Evolutionary conservation across 345 rosid species (phyloP).

Genomic region (Toxicodendron radicans): DNA sequence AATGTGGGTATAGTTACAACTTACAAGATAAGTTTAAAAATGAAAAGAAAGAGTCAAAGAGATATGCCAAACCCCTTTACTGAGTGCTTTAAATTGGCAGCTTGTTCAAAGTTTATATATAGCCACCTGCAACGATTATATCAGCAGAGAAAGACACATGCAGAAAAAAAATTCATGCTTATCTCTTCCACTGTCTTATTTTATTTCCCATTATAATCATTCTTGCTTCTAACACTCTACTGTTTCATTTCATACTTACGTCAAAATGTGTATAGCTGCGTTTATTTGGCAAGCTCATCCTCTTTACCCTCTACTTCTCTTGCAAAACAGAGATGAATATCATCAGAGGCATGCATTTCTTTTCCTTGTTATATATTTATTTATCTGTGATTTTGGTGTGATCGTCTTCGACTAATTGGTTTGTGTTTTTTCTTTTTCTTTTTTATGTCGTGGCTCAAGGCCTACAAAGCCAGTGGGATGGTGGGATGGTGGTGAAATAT

Average conservation of each 20-base stretch:
- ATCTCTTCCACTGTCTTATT: neutral
- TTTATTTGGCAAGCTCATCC: constrained; percentile 67
- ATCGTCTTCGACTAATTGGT: neutral
- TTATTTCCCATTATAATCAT: neutral
- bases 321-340: constrained; percentile 71
- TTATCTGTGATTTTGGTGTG: neutral
- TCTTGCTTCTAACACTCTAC: neutral
- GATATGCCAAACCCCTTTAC: neutral
- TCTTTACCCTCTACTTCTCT: constrained; percentile 53
- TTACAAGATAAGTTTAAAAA: neutral
- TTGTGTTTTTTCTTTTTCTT: constrained; percentile 2
- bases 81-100: neutral
- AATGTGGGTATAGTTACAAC: neutral
- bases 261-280: constrained; percentile 59
- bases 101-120: constrained; percentile 5
- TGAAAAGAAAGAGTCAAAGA: neutral
- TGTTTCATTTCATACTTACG: neutral
- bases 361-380: neutral
- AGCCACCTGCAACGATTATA: neutral
- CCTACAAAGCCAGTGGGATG: constrained; percentile 58
- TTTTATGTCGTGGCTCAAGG: constrained; percentile 28
- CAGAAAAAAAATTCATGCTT: neutral
- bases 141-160: neutral
- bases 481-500: constrained; percentile 55
- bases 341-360: constrained; percentile 49